Evolutionary conservation across 2,329 filamentous ascomycete species (phyloP), one percentile per base, ranked within the genome.

Genomic region (Curvularia spicifera): DNA sequence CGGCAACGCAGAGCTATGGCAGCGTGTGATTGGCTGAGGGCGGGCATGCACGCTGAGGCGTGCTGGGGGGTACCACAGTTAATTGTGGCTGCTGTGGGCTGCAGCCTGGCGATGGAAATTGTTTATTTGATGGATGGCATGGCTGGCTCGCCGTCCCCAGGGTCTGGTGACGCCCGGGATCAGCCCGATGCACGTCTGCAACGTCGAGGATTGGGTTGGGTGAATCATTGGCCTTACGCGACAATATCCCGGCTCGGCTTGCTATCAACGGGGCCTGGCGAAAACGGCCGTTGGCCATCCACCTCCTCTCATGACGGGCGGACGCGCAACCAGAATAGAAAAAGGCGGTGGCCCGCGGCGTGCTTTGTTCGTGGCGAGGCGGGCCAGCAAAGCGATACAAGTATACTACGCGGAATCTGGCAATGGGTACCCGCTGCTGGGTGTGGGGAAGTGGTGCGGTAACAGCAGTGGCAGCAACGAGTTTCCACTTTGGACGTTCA

Each of bases 1-100:
- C 64, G 75, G 73, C 61, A 68, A 70, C 56, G 61, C 64, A 54
- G 66, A 56, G 28, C 60, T 72, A n/a, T 78, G 76, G 76, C 55
- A 61, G 51, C 59, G 68, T 51, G 69, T 69, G 57, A 74, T 71
- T 71, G 71, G 73, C 52, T 75, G 70, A 75, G 54, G 40, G 18
- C 26, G 24, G 33, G 43, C 45, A 50, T 47, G 54, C 56, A 61
- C 13, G 40, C 50, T 57, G 58, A 54, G 60, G 35, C 55, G 35
- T 57, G 59, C 61, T 63, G 59, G 59, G 63, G 63, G 60, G 58
- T 64, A 64, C 58, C 53, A 66, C 66, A 70, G 70, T 65, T 69
- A 67, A 70, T 68, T 66, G 67, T 71, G 67, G 66, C 60, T 60
- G 40, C 60, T 53, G 39, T 61, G 61, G 61, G n/a, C 53, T 63